These are phyloP conservation scores for Picea abies DNA, from an alignment of 83 land plant species.

Conservation along the genomic window DNA sequence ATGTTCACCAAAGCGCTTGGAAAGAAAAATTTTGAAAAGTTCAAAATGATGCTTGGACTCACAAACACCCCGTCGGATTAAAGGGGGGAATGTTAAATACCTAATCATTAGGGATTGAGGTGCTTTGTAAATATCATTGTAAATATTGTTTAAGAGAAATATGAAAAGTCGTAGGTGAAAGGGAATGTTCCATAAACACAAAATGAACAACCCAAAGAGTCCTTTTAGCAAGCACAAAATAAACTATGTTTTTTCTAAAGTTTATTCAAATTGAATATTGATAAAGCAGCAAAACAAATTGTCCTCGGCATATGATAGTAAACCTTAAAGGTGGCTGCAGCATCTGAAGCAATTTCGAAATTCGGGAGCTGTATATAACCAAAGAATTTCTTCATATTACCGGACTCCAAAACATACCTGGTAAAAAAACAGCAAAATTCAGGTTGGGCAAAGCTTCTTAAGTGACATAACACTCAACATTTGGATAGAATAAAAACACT, in stretches of 20 bases:
- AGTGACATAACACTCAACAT: background rate
- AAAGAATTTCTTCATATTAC: slow-evolving; percentile 71
- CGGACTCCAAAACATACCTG: slow-evolving; percentile 80
- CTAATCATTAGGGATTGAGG: too few species aligned
- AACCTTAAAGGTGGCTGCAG: slow-evolving; percentile 89
- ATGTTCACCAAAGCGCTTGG: too few species aligned
- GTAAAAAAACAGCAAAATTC: slow-evolving; percentile 13
- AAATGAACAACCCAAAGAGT: too few species aligned
- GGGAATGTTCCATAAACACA: too few species aligned
- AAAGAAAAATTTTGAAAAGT: too few species aligned
- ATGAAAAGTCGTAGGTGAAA: too few species aligned
- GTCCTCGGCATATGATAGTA: background rate
- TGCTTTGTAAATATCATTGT: too few species aligned
- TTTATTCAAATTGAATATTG: background rate
- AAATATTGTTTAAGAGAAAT: too few species aligned
- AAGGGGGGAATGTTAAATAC: too few species aligned
- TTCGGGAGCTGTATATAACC: slow-evolving; percentile 80
- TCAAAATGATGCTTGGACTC: too few species aligned
- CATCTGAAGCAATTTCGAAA: slow-evolving; percentile 89
- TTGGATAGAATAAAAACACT: background rate
- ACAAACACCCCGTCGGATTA: too few species aligned
- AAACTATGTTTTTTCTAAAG: background rate
- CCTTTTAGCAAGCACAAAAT: background rate
- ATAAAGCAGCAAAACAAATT: background rate
- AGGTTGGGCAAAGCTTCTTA: background rate